Base-by-base conservation (phyloP, 2,329 filamentous ascomycete species). In the Phoma herbarum region DNA sequence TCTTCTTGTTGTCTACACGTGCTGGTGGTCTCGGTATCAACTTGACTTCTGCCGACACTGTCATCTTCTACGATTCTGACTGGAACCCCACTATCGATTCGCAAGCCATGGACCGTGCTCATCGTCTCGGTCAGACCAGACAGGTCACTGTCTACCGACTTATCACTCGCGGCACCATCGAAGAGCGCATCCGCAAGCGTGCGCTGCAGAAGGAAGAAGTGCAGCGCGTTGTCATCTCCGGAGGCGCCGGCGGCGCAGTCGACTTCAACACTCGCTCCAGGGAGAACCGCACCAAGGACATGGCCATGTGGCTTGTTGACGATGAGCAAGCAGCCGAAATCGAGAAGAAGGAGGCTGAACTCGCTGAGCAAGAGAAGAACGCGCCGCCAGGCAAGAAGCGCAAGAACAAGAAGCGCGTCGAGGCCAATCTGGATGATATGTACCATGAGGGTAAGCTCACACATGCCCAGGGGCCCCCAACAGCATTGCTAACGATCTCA, bases 21-120 rank as follows among this genome's bases (percentile, higher is more conserved):
- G 95, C 95, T 35, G 95, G 95, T 86, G 95, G 95, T 83, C 85
- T 99, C 20, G 95, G 95, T 81, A 99, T 99, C 84, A 99, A 99
- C 74, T 82, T 99, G 67, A 98, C 95, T 6, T 90, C 91, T 51
- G 95, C 95, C 20, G 95, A 99, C 76, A 99, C 95, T 0, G 95
- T 99, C 79, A 98, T 99, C 79, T 99, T 99, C 82, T 99, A 99
- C 84, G 95, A 99, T 76, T 96, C 92, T 11, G 95, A 99, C 78
- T 99, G 95, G 95, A 99, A 99, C 77, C 95, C 95, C 0, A 98
- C 95, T 3, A 98, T 98, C 72, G 95, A 99, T 77, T 96, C 92
- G 52, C 95, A 99, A 78, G 95, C 95, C 78, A 98, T 98, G 95
- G 95, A 99, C 78, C 91, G 95, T 77, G 95, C 95, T 12, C 95